A percentile compares a stretch with the other conserved stretches of the same genome.
These are phyloP conservation scores for Plasmodium gaboni DNA, from an alignment of 169 alveolate species.

Conservation along the genomic window DNA sequence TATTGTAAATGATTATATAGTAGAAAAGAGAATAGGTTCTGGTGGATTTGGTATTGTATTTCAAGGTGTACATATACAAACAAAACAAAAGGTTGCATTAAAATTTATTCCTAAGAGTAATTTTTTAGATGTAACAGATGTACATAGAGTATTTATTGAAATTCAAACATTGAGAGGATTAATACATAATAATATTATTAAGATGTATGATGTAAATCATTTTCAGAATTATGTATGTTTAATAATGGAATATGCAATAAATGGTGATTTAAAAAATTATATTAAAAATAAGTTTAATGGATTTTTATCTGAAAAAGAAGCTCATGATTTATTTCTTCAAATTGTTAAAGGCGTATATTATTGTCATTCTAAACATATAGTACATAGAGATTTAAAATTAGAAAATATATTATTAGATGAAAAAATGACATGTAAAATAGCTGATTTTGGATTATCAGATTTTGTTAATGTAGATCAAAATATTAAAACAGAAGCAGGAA, in stretches of 20 bases:
- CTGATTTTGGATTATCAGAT: constrained; percentile 76
- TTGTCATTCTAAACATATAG: constrained; percentile 87
- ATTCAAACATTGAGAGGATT: constrained; percentile 79
- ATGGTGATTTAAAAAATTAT: constrained; percentile 81
- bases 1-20: constrained; percentile 66
- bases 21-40: constrained; percentile 65
- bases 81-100: constrained; percentile 84
- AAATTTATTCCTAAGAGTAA: constrained; percentile 82
- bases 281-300: constrained; percentile 78
- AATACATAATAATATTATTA: constrained; percentile 79
- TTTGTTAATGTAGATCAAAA: constrained; percentile 80
- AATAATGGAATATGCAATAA: constrained; percentile 80
- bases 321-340: constrained; percentile 81
- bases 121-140: constrained; percentile 77
- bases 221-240: constrained; percentile 82
- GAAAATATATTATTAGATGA: constrained; percentile 81
- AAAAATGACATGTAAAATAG: constrained; percentile 70
- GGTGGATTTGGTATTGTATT: constrained; percentile 76
- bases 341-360: constrained; percentile 85
- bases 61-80: constrained; percentile 81
- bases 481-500: constrained; percentile 82
- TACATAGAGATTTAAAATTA: constrained; percentile 86
- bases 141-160: constrained; percentile 82
- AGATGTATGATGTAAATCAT: constrained; percentile 81
- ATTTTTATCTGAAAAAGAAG: constrained; percentile 79